Percentiles rank a stretch among this genome's conserved stretches.
Conservation (phyloP, 352 stramenopile species). For the Thalassiosira mediterranea region DNA sequence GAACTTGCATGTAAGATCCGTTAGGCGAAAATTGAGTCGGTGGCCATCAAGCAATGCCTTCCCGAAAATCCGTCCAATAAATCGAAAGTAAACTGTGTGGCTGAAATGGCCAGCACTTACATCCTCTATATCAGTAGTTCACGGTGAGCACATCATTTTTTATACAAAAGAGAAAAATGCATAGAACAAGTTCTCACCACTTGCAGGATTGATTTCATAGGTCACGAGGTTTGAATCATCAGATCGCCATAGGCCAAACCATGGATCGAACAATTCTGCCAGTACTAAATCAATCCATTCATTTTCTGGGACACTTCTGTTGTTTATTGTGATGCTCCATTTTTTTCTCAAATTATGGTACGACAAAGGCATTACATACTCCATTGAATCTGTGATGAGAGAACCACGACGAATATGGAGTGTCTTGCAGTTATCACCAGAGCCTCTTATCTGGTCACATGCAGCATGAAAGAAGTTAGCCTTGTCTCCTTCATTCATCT, state of each 20-base stretch:
- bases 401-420: slow-evolving; percentile 80
- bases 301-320: slow-evolving; percentile 84
- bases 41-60: slow-evolving; percentile 97
- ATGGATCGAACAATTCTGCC: slow-evolving; percentile 87
- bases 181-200: no score
- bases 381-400: slow-evolving; percentile 85
- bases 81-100: slow-evolving; percentile 95
- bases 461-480: no score
- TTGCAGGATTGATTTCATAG: slow-evolving; percentile 88
- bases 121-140: no score
- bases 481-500: no score
- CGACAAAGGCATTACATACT: slow-evolving; percentile 82
- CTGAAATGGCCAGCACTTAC: slow-evolving; percentile 86
- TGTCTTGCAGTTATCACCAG: no score
- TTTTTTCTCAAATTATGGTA: slow-evolving; percentile 83
- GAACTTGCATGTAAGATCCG: slow-evolving; percentile 97
- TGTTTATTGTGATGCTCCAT: slow-evolving; percentile 88
- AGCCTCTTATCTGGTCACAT: no score
- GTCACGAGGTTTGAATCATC: slow-evolving; percentile 87
- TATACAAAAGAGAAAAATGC: no score
- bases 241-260: slow-evolving; percentile 87
- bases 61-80: slow-evolving; percentile 91
- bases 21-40: slow-evolving; percentile 95
- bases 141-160: no score
- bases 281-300: slow-evolving; percentile 88